Evolutionary conservation across 371 early-diverging fungal genomes (phyloP).

Genomic region (Massospora cicadina): DNA sequence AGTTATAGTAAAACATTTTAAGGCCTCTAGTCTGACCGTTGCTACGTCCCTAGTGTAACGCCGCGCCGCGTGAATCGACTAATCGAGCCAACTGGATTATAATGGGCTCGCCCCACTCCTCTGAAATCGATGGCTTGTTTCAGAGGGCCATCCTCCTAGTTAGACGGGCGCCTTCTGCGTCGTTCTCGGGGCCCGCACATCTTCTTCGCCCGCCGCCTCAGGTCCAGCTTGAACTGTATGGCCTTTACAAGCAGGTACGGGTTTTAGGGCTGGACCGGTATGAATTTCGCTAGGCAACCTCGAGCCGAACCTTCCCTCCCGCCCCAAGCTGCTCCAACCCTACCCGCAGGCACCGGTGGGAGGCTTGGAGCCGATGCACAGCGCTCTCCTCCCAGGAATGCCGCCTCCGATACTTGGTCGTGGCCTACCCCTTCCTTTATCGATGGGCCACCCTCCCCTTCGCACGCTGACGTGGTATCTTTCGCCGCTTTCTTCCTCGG

Average conservation of each 20-base stretch:
- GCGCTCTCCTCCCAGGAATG: neutral
- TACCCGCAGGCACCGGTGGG: neutral
- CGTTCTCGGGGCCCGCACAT: too few relatives aligned
- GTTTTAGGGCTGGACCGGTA: neutral
- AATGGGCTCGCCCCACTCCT: too few relatives aligned
- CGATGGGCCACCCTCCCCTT: neutral
- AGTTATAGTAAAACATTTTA: too few relatives aligned
- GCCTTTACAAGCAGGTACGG: conserved; percentile 7
- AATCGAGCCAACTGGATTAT: too few relatives aligned
- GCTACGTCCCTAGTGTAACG: too few relatives aligned
- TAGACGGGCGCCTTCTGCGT: too few relatives aligned
- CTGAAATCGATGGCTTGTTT: too few relatives aligned
- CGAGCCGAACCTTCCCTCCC: neutral
- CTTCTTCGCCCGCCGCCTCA: too few relatives aligned
- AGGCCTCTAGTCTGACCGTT: too few relatives aligned
- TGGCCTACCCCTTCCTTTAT: neutral
- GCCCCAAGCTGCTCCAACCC: neutral
- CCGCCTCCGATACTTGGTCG: neutral
- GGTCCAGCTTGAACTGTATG: conserved; percentile 6
- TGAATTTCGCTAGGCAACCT: neutral
- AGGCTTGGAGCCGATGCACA: conserved; percentile 2
- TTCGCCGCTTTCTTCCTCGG: neutral
- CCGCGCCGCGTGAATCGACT: too few relatives aligned
- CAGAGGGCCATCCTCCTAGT: too few relatives aligned
- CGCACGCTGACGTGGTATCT: neutral